Evolutionary conservation across 2,329 filamentous ascomycete genomes (phyloP), one percentile per base, ranked within the genome.

Genomic region (Beauveria medogensis): DNA sequence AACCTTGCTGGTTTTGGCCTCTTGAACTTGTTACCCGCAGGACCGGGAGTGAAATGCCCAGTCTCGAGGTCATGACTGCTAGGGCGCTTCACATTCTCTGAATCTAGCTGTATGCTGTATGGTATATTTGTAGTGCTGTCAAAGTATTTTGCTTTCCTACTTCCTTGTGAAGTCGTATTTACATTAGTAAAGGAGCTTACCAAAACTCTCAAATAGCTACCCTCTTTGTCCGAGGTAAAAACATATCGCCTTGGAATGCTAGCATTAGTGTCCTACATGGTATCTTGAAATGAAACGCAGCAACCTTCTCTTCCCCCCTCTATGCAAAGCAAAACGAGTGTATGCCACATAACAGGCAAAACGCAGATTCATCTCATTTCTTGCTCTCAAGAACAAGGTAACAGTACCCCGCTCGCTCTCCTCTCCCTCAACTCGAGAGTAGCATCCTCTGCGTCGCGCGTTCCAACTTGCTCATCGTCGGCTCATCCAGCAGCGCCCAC

Each of bases 401-500:
- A 18, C n/a, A 43, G 18, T 30, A 24, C 43, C 43, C 18, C n/a
- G 10, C 43, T 46, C 43, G 10, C 37, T 54, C 30, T 4, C 6
- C 47, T 46, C 18, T 12, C n/a, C 10, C 22, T 52, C 41, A 56
- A 28, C 58, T 41, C 30, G 41, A 30, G 16, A 51, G 22, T 1
- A 47, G 28, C 41, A 54, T 60, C 58, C 18, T 37, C 28, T 60
- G 58, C 28, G 58, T 24, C 28, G 80, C 82, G 68, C 73, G 77
- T 48, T 78, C 75, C 61, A 86, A 69, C 71, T 78, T 83, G 3
- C 67, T 74, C 67, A 72, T 72, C 2, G 78, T 72, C 64, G 71
- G 75, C 3, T 71, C 74, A 64, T 83, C 82, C 55, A 86, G 69
- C 50, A 75, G 67, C 28, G 67, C 67, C 69, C 78, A 83, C 78